Percentiles rank a stretch among this genome's conserved stretches.
Conservation (phyloP, 2,329 filamentous ascomycete species). For the Colletotrichum gloeosporioides region DNA sequence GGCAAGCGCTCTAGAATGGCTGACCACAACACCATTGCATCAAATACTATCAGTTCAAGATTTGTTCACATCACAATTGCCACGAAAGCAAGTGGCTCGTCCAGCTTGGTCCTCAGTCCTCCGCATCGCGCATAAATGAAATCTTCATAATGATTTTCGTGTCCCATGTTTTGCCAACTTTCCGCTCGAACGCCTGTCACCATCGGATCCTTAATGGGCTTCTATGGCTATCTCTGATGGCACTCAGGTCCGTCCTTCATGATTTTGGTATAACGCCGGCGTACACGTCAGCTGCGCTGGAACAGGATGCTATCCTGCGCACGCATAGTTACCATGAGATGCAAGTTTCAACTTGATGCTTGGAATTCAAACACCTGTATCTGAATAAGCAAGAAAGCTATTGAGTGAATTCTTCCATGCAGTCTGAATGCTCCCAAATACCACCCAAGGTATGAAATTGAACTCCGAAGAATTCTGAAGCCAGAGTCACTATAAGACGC, state of each 20-base stretch:
- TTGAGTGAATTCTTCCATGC: background rate
- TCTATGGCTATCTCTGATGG: background rate
- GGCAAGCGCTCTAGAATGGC: background rate
- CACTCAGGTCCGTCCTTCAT: background rate
- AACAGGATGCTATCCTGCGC: background rate
- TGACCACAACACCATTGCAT: background rate
- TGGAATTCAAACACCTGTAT: background rate
- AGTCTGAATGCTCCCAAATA: background rate
- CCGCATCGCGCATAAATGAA: background rate
- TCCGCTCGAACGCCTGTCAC: background rate
- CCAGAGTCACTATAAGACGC: too few relatives aligned
- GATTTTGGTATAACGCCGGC: background rate
- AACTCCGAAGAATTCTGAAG: too few relatives aligned
- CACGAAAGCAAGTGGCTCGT: background rate
- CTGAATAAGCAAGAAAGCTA: background rate
- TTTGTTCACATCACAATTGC: background rate
- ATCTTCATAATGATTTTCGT: background rate
- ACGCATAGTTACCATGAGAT: background rate
- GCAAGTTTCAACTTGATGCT: background rate
- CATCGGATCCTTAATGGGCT: background rate
- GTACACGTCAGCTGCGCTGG: background rate
- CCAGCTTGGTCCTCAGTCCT: background rate
- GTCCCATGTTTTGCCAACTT: background rate
- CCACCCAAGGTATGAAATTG: too few relatives aligned
- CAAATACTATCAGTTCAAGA: background rate